A percentile compares a stretch with the other conserved stretches of the same genome.
Evolutionary conservation across 164 flowering plant genomes (phyloP).

Genomic region (Hamamelis virginiana): DNA sequence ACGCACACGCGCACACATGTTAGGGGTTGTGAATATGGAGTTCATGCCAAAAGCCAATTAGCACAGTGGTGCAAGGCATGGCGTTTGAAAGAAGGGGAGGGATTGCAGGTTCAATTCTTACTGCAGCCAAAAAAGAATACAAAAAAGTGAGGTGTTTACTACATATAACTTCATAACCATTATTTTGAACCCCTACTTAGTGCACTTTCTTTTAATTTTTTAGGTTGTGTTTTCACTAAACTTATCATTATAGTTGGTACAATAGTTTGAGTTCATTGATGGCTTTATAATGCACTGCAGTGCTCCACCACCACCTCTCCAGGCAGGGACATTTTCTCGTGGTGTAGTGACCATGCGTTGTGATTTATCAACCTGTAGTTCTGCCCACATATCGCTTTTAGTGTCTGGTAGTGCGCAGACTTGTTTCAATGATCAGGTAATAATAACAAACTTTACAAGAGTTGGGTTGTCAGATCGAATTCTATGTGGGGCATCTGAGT

Average conservation of each 20-base stretch:
- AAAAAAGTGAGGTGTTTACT: too few relatives aligned
- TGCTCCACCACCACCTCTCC: slow-evolving; percentile 96
- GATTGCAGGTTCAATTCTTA: not conserved
- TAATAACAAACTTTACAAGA: not conserved
- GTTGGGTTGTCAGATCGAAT: not conserved
- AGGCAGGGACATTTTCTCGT: slow-evolving; percentile 89
- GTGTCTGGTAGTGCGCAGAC: slow-evolving; percentile 93
- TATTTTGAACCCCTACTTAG: not conserved
- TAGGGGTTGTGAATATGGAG: too few relatives aligned
- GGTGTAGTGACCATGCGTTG: slow-evolving; percentile 99
- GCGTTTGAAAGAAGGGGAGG: not conserved
- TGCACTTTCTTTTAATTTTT: not conserved
- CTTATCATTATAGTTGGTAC: not conserved
- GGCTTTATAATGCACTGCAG: slow-evolving; percentile 39
- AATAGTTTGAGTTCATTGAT: slow-evolving; percentile 7
- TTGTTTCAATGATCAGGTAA: slow-evolving; percentile 91
- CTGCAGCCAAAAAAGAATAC: not conserved
- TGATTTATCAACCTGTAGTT: slow-evolving; percentile 90
- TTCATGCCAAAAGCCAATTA: not conserved
- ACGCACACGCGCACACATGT: not conserved
- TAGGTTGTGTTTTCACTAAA: not conserved
- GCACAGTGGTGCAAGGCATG: not conserved
- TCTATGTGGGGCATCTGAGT: not conserved
- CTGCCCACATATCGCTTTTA: slow-evolving; percentile 79
- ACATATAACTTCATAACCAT: not conserved